Evolutionary conservation across 2,329 filamentous ascomycete genomes (phyloP).

Genomic region (Metarhizium anisopliae): DNA sequence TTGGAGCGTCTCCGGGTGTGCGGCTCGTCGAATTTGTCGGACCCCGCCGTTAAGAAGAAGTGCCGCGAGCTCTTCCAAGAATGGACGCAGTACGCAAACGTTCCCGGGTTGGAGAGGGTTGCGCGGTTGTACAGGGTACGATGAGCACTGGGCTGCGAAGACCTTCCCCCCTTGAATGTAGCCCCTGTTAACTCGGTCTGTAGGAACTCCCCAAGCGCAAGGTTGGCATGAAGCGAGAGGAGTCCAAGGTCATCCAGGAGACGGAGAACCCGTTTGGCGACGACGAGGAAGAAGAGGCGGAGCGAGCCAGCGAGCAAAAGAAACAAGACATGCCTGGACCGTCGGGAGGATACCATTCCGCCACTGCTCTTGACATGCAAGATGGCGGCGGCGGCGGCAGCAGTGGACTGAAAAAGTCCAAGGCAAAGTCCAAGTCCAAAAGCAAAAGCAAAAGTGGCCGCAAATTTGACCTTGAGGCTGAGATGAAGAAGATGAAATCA

Average conservation of each 20-base stretch:
- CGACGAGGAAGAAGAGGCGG: conserved; percentile 50
- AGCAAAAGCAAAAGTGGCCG: conserved; percentile 44
- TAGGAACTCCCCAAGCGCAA: conserved; percentile 58
- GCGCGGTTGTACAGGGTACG: conserved; percentile 63
- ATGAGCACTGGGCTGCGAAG: background rate
- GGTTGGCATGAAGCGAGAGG: conserved; percentile 64
- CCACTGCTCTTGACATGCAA: background rate
- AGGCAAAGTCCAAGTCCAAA: conserved; percentile 37
- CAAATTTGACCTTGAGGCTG: conserved; percentile 75
- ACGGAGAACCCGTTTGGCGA: conserved; percentile 65
- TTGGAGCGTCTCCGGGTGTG: conserved; percentile 85
- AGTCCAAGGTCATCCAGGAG: conserved; percentile 76
- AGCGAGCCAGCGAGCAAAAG: conserved; percentile 18
- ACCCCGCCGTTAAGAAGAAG: conserved; percentile 78
- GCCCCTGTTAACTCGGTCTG: background rate
- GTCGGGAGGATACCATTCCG: background rate
- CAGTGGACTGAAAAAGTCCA: conserved; percentile 36
- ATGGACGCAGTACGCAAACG: conserved; percentile 82
- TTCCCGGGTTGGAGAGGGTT: conserved; percentile 70
- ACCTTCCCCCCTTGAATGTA: background rate
- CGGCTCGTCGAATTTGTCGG: conserved; percentile 75
- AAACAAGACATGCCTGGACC: conserved; percentile 12
- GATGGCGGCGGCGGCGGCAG: background rate
- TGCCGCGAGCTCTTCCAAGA: conserved; percentile 78
- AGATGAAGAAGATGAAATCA: conserved; percentile 78